A percentile compares a stretch with the other conserved stretches of the same genome.
Conservation (phyloP, 148 eudicot genomes). For the Beta vulgaris region DNA sequence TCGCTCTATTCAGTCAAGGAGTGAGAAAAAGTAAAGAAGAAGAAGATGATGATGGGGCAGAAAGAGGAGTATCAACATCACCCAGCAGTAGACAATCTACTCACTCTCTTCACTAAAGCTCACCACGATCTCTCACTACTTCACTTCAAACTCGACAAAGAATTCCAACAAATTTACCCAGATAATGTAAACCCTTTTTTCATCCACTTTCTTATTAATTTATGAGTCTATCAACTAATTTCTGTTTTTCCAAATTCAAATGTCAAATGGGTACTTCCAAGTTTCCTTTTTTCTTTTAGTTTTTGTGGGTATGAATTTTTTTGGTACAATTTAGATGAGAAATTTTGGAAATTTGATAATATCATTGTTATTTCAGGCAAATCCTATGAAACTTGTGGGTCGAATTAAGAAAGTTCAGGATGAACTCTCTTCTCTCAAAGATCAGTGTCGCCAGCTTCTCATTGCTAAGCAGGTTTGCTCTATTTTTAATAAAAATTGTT, state of each 20-base stretch:
- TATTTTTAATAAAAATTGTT: background rate
- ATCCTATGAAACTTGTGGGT: conserved; percentile 82
- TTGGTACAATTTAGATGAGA: background rate
- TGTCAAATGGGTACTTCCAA: background rate
- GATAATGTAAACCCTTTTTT: conserved; percentile 42
- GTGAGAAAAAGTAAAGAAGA: background rate
- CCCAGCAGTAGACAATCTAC: conserved; percentile 57
- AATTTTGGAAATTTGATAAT: background rate
- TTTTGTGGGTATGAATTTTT: background rate
- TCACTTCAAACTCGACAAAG: conserved; percentile 67
- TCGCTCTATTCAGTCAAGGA: too few species aligned
- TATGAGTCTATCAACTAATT: background rate
- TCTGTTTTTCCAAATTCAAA: background rate
- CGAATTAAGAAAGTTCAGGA: conserved; percentile 80
- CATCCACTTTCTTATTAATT: too few species aligned
- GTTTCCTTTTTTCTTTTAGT: background rate
- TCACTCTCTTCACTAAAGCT: conserved; percentile 49
- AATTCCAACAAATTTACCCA: conserved; percentile 68
- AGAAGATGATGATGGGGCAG: conserved; percentile 16
- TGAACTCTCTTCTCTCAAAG: conserved; percentile 60
- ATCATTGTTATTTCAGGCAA: conserved; percentile 45
- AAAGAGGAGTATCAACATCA: conserved; percentile 29
- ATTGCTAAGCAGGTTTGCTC: conserved; percentile 76
- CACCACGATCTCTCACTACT: conserved; percentile 60
- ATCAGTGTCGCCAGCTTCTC: conserved; percentile 84